phyloP scores from a whole-genome alignment of 139 green algal genomes.

The Coccomyxa sp. region DNA sequence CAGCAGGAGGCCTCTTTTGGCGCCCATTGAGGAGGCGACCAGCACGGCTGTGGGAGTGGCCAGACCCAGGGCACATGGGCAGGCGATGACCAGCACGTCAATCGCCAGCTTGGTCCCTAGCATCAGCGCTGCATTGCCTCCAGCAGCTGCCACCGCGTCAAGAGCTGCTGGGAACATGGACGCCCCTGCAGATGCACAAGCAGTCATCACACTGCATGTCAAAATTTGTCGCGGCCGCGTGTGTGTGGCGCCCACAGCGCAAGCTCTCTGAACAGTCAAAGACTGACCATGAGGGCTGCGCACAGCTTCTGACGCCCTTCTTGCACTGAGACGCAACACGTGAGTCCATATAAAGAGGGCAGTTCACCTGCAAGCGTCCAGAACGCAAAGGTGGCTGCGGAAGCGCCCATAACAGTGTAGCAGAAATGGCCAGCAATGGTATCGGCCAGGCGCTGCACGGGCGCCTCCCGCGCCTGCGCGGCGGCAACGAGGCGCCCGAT shows the following conservation, averaged over 20 bases:
- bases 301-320: no score
- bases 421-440: slow-evolving; percentile 85
- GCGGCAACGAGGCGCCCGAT: slow-evolving; percentile 69
- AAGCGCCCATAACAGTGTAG: slow-evolving; percentile 84
- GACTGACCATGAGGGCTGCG: no score
- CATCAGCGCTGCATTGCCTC: slow-evolving; percentile 34
- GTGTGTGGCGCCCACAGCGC: no score
- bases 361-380: slow-evolving; percentile 46
- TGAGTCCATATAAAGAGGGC: neutral
- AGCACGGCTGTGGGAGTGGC: slow-evolving; percentile 94
- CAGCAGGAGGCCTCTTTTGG: slow-evolving; percentile 77
- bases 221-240: no score
- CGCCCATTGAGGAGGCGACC: slow-evolving; percentile 71
- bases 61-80: slow-evolving; percentile 94
- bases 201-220: no score
- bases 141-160: slow-evolving; percentile 21
- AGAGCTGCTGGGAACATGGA: slow-evolving; percentile 50
- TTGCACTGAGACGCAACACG: neutral
- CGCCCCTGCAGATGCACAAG: neutral
- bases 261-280: no score
- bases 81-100: slow-evolving; percentile 94
- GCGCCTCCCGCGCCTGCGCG: slow-evolving; percentile 69
- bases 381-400: slow-evolving; percentile 81
- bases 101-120: slow-evolving; percentile 80
- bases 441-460: slow-evolving; percentile 90